These are phyloP conservation scores for Tetradesmus obliquus DNA, from an alignment of 139 green algal species.

Conservation along the genomic window DNA sequence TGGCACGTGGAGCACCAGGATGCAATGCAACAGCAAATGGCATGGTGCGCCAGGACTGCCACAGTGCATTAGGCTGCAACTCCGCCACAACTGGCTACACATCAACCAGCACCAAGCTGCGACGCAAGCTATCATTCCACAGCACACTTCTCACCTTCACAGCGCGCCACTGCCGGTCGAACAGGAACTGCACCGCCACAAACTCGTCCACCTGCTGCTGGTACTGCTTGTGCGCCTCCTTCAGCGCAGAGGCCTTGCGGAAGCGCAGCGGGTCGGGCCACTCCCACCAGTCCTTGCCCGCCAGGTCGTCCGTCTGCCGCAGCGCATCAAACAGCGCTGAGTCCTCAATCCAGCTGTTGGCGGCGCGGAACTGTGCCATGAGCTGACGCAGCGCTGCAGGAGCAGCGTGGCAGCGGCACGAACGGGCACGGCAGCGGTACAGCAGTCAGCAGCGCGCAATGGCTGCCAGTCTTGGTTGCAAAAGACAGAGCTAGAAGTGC, in stretches of 20 bases:
- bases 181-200: conserved; percentile 95
- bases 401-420: neutral
- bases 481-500: no score
- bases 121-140: neutral
- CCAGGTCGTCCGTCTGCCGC: conserved; percentile 59
- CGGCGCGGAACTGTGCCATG: conserved; percentile 64
- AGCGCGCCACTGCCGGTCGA: conserved; percentile 93
- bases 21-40: no score
- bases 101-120: no score
- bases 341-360: conserved; percentile 92
- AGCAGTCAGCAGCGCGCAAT: neutral
- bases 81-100: no score
- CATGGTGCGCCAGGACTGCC: no score
- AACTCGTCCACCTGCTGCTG: conserved; percentile 86
- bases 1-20: neutral
- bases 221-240: conserved; percentile 64
- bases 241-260: conserved; percentile 51
- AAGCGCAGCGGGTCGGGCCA: conserved; percentile 83
- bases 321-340: conserved; percentile 89
- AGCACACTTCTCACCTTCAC: conserved; percentile 66
- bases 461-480: no score
- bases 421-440: no score
- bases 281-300: conserved; percentile 90
- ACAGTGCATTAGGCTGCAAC: no score
- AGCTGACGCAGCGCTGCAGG: conserved; percentile 51